These are phyloP conservation scores for Coprinopsis marcescibilis DNA, from an alignment of 768 basidiomycete genomes.

Conservation along the genomic window DNA sequence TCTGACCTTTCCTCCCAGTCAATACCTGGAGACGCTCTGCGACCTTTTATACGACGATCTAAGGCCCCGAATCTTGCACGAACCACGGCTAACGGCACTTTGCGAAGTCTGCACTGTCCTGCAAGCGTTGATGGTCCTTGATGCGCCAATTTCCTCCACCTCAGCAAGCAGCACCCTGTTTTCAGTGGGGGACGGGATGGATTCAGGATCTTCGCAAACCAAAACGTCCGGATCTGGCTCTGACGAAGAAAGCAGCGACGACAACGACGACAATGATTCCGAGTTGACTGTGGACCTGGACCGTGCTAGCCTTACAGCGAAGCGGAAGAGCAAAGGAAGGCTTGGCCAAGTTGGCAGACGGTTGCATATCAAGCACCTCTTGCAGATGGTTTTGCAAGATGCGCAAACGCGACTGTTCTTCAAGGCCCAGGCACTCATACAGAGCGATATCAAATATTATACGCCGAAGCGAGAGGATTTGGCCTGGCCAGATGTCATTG, in stretches of 20 bases:
- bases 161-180: conserved; percentile 12
- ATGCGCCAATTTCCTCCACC: conserved; percentile 39
- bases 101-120: conserved; percentile 96
- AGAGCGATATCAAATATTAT: conserved; percentile 83
- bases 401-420: conserved; percentile 95
- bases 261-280: conserved; percentile 15
- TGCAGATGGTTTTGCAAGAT: conserved; percentile 91
- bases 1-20: conserved; percentile 36
- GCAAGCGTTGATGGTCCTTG: conserved; percentile 93
- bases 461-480: conserved; percentile 73
- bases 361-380: conserved; percentile 73
- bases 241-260: conserved; percentile 20
- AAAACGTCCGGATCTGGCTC: conserved; percentile 21
- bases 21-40: conserved; percentile 86
- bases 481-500: conserved; percentile 79
- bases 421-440: conserved; percentile 89
- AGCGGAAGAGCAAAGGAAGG: conserved; percentile 25
- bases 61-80: conserved; percentile 91
- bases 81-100: conserved; percentile 78
- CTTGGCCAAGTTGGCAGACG: conserved; percentile 27
- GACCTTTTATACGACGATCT: conserved; percentile 95
- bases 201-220: conserved; percentile 12
- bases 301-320: background rate
- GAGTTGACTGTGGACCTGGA: conserved; percentile 4
- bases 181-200: conserved; percentile 1